Percentiles rank a stretch among this genome's conserved stretches.
phyloP scores from a whole-genome alignment of 2,329 filamentous ascomycete genomes.

The Cladophialophora yegresii region DNA sequence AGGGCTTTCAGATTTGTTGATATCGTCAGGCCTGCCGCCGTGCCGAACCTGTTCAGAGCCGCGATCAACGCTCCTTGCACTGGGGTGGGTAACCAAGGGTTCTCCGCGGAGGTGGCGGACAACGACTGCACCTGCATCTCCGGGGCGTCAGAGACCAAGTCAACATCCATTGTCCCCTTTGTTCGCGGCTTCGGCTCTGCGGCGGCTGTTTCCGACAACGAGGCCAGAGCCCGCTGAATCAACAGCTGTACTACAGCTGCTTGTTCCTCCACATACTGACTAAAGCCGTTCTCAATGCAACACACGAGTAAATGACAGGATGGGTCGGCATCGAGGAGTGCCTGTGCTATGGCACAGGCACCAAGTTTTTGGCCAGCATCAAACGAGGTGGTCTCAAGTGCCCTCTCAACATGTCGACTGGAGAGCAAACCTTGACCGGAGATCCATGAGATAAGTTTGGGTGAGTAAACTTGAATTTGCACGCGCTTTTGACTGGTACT shows the following conservation, averaged over 20 bases:
- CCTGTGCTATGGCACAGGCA: constrained; percentile 39
- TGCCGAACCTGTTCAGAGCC: constrained; percentile 26
- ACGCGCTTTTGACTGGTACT: constrained; percentile 36
- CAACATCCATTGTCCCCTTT: constrained; percentile 1
- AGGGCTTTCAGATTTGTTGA: constrained; percentile 26
- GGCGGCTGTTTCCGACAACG: constrained; percentile 35
- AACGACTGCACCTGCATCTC: constrained; percentile 22
- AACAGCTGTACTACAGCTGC: constrained; percentile 45
- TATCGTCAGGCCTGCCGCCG: constrained; percentile 17
- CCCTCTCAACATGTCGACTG: constrained; percentile 45
- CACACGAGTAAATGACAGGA: constrained; percentile 44
- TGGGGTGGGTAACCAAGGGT: constrained; percentile 20
- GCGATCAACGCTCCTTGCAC: constrained; percentile 26
- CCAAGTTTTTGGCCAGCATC: constrained; percentile 33
- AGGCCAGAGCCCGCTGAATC: constrained; percentile 44
- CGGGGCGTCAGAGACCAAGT: constrained; percentile 26
- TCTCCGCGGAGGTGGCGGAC: constrained; percentile 13
- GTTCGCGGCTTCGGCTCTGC: not conserved
- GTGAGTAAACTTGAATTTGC: constrained; percentile 39
- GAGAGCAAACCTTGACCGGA: constrained; percentile 45
- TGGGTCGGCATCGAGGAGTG: constrained; percentile 45
- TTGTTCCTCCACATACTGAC: constrained; percentile 45
- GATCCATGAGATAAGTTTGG: constrained; percentile 46
- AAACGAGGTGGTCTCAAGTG: constrained; percentile 42
- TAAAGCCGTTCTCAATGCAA: constrained; percentile 43